Evolutionary conservation across 2,329 filamentous ascomycete species (phyloP).

Genomic region (Shiraia sp.): DNA sequence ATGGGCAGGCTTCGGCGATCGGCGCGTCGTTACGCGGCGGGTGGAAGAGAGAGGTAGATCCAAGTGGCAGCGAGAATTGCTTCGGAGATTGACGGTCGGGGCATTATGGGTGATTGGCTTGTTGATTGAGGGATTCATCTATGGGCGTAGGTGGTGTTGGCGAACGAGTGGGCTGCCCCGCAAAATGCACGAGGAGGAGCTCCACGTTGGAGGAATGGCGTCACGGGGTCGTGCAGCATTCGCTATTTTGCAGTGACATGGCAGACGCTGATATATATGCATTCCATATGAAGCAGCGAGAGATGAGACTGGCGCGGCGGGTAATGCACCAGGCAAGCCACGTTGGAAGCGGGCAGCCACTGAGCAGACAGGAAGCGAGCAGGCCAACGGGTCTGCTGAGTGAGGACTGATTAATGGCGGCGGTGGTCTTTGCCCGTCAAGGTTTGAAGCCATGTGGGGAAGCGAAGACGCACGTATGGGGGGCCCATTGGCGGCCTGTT

Average conservation of each 20-base stretch:
- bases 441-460: constrained; percentile 34
- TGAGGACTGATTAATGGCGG: constrained; percentile 38
- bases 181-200: constrained; percentile 4
- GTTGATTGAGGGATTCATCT: too few species aligned
- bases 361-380: too few species aligned
- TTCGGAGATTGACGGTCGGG: constrained; percentile 14
- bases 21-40: constrained; percentile 13
- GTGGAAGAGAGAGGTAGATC: constrained; percentile 4
- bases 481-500: constrained; percentile 9
- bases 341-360: too few species aligned
- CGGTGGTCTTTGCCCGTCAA: constrained; percentile 13
- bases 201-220: not conserved
- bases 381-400: too few species aligned
- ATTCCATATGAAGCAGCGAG: constrained; percentile 2
- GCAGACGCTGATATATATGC: constrained; percentile 3
- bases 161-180: constrained; percentile 9
- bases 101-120: too few species aligned
- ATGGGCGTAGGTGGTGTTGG: too few species aligned
- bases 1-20: constrained; percentile 8
- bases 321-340: too few species aligned
- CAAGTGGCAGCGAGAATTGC: not conserved
- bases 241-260: too few species aligned
- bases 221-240: too few species aligned
- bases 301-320: too few species aligned
- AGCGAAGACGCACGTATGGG: constrained; percentile 6